Evolutionary conservation across 225 moss, liverwort and hornwort genomes (phyloP).

Genomic region (Physcomitrium patens): DNA sequence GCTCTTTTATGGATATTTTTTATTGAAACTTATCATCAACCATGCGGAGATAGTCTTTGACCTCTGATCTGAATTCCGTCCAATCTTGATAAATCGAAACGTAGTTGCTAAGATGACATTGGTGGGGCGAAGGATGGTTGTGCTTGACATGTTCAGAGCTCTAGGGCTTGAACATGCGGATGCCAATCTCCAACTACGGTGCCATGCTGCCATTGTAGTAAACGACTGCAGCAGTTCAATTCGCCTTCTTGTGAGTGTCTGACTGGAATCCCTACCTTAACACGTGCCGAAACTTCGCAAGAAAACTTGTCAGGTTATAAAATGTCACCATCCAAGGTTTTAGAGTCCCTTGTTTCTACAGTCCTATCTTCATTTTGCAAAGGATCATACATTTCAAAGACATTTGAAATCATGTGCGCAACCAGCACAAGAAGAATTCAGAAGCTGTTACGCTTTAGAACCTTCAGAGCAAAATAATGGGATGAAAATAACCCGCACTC

Average conservation of each 20-base stretch:
- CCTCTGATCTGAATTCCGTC: neutral
- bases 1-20: no score
- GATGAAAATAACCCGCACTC: neutral
- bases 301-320: conserved; percentile 71
- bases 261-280: conserved; percentile 92
- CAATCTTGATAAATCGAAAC: neutral
- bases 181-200: conserved; percentile 90
- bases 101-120: conserved; percentile 42
- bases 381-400: neutral
- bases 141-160: conserved; percentile 86
- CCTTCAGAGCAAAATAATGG: neutral
- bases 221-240: conserved; percentile 75
- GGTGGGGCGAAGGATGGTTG: conserved; percentile 60
- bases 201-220: conserved; percentile 94
- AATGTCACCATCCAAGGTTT: conserved; percentile 86
- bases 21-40: no score
- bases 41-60: neutral
- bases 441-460: neutral
- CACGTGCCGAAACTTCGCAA: conserved; percentile 88
- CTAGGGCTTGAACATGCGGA: conserved; percentile 77
- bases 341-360: conserved; percentile 94
- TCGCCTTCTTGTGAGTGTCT: conserved; percentile 61
- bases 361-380: conserved; percentile 83
- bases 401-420: neutral
- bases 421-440: neutral